Percentiles rank a stretch among this genome's conserved stretches.
Conservation (phyloP, 1,284 basidiomycete species). For the Marasmius sp. region DNA sequence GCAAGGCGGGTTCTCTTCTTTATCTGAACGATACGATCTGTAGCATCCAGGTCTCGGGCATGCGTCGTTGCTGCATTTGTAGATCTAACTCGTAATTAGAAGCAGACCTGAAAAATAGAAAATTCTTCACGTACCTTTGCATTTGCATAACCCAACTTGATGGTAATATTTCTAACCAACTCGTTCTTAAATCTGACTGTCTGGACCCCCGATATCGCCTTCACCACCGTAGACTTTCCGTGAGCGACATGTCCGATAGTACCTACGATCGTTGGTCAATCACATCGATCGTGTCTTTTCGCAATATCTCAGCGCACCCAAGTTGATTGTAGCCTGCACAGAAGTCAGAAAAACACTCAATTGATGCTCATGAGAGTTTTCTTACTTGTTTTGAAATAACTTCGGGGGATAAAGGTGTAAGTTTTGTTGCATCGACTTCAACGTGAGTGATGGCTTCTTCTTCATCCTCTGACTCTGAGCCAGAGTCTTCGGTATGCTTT, state of each 20-base stretch:
- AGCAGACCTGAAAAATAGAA: conserved; percentile 17
- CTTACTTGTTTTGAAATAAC: conserved; percentile 97
- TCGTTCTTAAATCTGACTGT: conserved; percentile 99
- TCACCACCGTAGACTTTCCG: conserved; percentile 98
- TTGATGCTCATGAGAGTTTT: background rate
- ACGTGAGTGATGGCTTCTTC: conserved; percentile 58
- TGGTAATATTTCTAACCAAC: conserved; percentile 96
- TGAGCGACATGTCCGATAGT: conserved; percentile 98
- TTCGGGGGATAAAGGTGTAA: conserved; percentile 91
- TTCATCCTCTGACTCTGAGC: conserved; percentile 66
- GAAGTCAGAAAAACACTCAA: background rate
- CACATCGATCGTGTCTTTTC: conserved; percentile 11
- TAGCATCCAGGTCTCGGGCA: conserved; percentile 95
- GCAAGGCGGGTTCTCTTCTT: conserved; percentile 92
- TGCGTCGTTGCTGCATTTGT: conserved; percentile 92
- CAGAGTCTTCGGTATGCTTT: conserved; percentile 64
- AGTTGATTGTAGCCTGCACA: conserved; percentile 78
- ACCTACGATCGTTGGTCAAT: conserved; percentile 43
- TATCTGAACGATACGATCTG: conserved; percentile 90
- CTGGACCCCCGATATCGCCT: conserved; percentile 99
- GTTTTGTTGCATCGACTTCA: conserved; percentile 75
- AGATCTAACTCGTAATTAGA: conserved; percentile 65
- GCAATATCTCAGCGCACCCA: conserved; percentile 49
- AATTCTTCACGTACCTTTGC: conserved; percentile 75
- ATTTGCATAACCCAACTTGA: conserved; percentile 98